Conservation (phyloP, 108 stramenopile species). For the Skeletonema potamos region DNA sequence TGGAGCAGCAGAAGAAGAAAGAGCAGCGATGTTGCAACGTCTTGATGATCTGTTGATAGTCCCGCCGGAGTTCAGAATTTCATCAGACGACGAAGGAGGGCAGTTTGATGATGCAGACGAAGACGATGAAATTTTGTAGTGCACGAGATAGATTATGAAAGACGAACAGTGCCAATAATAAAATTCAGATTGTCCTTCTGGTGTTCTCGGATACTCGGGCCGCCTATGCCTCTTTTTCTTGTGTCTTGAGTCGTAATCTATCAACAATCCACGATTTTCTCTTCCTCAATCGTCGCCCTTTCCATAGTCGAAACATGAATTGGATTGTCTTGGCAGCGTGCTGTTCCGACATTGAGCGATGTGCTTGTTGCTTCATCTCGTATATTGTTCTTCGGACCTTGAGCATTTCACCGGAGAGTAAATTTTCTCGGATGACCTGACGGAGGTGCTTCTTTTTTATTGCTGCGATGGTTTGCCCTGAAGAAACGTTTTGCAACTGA, state of each 20-base stretch:
- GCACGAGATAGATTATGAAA: background rate
- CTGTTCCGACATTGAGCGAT: conserved; percentile 19
- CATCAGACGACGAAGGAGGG: conserved; percentile 39
- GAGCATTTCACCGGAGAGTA: conserved; percentile 11
- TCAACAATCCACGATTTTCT: conserved; percentile 13
- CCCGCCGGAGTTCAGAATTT: conserved; percentile 60
- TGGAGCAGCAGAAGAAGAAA: conserved; percentile 44
- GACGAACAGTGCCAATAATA: no score
- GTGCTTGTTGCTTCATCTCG: conserved; percentile 14
- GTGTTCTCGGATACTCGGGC: no score
- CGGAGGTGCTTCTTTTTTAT: conserved; percentile 21
- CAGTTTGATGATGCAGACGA: conserved; percentile 64
- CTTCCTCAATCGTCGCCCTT: conserved; percentile 1
- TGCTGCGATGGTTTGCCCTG: conserved; percentile 11
- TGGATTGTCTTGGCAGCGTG: conserved; percentile 26
- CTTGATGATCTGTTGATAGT: conserved; percentile 64
- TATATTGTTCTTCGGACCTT: conserved; percentile 1
- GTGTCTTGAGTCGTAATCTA: background rate
- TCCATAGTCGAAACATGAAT: conserved; percentile 21
- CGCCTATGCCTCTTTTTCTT: background rate
- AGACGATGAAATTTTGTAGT: conserved; percentile 43
- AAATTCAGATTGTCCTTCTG: no score
- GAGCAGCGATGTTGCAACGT: conserved; percentile 53
- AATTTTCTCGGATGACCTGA: conserved; percentile 17
- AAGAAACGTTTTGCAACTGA: conserved; percentile 16